Evolutionary conservation across 371 early-diverging fungal genomes (phyloP).

Genomic region (Vittaforma corneae): DNA sequence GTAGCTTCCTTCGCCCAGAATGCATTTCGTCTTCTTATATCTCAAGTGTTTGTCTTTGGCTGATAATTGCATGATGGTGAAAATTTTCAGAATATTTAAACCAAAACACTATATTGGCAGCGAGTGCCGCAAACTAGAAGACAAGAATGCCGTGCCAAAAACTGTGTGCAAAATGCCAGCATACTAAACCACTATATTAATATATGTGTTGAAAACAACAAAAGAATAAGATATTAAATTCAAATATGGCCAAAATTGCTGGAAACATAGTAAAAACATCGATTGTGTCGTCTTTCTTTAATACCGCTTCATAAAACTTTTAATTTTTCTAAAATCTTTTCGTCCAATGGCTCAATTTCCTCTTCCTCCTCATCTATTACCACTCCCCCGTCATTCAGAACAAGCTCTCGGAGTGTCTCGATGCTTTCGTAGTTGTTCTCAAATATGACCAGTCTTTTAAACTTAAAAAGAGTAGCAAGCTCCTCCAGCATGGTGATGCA

Average conservation of each 20-base stretch:
- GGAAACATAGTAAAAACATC: no score
- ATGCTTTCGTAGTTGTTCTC: conserved; percentile 54
- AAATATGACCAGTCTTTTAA: conserved; percentile 42
- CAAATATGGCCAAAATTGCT: no score
- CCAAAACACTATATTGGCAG: no score
- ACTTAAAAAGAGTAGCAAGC: conserved; percentile 24
- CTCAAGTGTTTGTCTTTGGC: no score
- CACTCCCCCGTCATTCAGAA: conserved; percentile 11
- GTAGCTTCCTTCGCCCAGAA: conserved; percentile 71
- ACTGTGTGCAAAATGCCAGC: no score
- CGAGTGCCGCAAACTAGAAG: no score
- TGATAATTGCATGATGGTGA: not conserved
- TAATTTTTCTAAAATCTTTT: conserved; percentile 9
- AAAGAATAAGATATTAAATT: no score
- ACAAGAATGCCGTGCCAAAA: no score
- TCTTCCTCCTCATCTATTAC: conserved; percentile 22
- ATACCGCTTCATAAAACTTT: conserved; percentile 7
- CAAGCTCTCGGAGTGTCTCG: not conserved
- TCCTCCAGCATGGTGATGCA: conserved; percentile 29
- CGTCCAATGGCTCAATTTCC: not conserved
- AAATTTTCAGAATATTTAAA: no score
- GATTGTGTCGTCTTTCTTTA: no score
- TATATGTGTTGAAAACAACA: no score
- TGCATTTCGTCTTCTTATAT: conserved; percentile 57
- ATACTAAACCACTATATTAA: no score